Evolutionary conservation across 129 eudicot species (phyloP).

Genomic region (Helichrysum umbraculigerum): DNA sequence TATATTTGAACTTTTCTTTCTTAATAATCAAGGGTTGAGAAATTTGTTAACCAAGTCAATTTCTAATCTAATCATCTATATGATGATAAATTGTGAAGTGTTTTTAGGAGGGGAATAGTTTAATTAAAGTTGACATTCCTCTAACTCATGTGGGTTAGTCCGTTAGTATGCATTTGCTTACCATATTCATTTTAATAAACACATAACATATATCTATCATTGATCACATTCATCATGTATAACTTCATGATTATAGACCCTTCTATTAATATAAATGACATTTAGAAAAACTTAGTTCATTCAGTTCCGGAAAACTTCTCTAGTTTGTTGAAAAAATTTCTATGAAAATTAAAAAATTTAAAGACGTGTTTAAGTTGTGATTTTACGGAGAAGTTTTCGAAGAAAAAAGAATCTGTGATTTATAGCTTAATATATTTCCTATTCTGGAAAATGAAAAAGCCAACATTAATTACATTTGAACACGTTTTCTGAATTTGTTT

Average conservation of each 20-base stretch:
- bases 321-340: too few relatives aligned
- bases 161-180: not conserved
- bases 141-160: conserved; percentile 2
- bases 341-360: too few relatives aligned
- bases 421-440: too few relatives aligned
- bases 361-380: too few relatives aligned
- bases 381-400: too few relatives aligned
- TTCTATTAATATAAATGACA: not conserved
- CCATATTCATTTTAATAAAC: not conserved
- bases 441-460: too few relatives aligned
- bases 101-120: not conserved
- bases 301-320: too few relatives aligned
- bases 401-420: too few relatives aligned
- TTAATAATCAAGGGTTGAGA: not conserved
- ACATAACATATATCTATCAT: not conserved
- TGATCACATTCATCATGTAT: not conserved
- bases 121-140: conserved; percentile 22
- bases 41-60: not conserved
- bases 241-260: not conserved
- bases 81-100: not conserved
- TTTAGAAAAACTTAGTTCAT: not conserved
- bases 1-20: not conserved
- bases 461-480: too few relatives aligned
- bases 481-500: too few relatives aligned
- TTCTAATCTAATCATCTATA: not conserved